These are phyloP conservation scores for Purshia tridentata DNA, from an alignment of 306 rosid species.

Conservation along the genomic window DNA sequence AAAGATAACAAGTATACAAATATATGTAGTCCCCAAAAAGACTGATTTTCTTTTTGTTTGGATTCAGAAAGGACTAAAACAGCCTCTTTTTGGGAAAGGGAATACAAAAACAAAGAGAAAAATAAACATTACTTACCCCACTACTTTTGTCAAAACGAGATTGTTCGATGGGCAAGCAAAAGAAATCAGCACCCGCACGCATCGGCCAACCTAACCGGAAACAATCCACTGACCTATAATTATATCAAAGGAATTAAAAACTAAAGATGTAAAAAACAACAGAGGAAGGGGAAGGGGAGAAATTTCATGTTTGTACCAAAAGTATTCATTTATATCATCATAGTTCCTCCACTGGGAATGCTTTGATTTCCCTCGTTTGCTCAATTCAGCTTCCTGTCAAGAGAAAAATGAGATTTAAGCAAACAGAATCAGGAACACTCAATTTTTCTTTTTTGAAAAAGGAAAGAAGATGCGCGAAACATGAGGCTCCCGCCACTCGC, in stretches of 20 bases:
- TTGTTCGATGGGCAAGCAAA: slow-evolving; percentile 44
- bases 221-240: slow-evolving; percentile 88
- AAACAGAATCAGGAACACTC: slow-evolving; percentile 3
- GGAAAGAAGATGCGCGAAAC: not conserved
- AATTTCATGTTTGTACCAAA: slow-evolving; percentile 56
- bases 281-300: not conserved
- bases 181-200: slow-evolving; percentile 98
- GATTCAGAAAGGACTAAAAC: not conserved
- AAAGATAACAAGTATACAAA: too few species aligned
- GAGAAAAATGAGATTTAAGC: slow-evolving; percentile 25
- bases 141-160: slow-evolving; percentile 42
- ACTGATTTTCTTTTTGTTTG: not conserved
- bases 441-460: not conserved
- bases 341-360: slow-evolving; percentile 99
- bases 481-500: not conserved
- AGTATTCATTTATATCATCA: slow-evolving; percentile 94
- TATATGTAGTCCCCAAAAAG: not conserved
- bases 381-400: slow-evolving; percentile 72
- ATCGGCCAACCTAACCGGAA: slow-evolving; percentile 98
- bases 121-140: slow-evolving; percentile 51
- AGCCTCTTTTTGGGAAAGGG: not conserved
- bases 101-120: not conserved
- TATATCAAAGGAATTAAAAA: slow-evolving; percentile 26
- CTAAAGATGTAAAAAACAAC: not conserved
- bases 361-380: slow-evolving; percentile 86